Evolutionary conservation across 352 stramenopile genomes (phyloP).

Genomic region (Globisporangium perplexum): DNA sequence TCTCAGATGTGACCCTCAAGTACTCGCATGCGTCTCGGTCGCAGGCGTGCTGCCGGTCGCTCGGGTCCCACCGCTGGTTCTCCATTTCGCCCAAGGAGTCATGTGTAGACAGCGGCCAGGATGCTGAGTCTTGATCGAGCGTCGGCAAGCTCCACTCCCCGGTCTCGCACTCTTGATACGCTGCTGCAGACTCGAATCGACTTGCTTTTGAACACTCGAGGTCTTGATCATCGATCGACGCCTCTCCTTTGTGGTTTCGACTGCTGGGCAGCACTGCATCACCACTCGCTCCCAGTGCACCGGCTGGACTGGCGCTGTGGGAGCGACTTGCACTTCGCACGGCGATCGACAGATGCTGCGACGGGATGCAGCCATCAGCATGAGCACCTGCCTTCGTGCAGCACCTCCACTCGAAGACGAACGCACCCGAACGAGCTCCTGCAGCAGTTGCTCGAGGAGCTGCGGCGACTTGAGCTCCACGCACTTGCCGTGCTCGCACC

Average conservation of each 20-base stretch:
- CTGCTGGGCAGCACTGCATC: background rate
- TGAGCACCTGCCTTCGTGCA: background rate
- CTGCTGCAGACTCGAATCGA: background rate
- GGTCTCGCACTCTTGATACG: background rate
- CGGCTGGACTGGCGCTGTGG: background rate
- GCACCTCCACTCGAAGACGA: background rate
- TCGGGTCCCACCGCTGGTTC: background rate
- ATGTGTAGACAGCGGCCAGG: background rate
- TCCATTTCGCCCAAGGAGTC: background rate
- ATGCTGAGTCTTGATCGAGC: background rate
- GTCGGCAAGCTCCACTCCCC: background rate
- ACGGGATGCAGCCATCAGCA: no score
- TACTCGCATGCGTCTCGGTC: background rate
- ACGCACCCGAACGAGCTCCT: slow-evolving; percentile 40
- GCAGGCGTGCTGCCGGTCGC: background rate
- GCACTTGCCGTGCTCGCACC: slow-evolving; percentile 16
- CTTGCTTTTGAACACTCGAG: background rate
- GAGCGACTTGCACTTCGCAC: background rate
- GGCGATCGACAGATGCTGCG: background rate
- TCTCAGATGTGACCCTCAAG: no score
- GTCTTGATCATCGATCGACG: background rate
- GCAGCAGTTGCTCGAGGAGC: slow-evolving; percentile 27
- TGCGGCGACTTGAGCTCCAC: slow-evolving; percentile 35
- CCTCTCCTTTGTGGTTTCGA: background rate
- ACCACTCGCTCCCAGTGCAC: background rate